Evolutionary conservation across 768 basidiomycete genomes (phyloP), one percentile per base, ranked within the genome.

Genomic region (Collybia mongolica): DNA sequence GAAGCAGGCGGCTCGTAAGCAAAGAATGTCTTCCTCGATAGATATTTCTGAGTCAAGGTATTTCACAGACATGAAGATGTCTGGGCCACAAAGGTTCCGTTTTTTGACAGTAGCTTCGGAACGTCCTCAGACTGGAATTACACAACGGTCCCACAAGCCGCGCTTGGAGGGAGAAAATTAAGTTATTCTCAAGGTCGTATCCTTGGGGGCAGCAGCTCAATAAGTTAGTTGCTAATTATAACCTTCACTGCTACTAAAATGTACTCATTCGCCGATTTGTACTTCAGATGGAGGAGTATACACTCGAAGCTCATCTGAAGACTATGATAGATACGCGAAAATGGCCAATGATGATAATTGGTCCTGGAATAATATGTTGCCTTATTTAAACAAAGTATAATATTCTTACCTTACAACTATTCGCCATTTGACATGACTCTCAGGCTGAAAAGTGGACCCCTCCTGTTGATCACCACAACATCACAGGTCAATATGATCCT

Each of bases 141-240:
- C 50, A 68, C 65, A 0, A 67, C 65, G 6, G 54, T 46, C 1
- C 45, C 58, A 23, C 64, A 68, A 46, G 5, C 29, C 8, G 62
- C 52, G 1, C 40, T 66, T 24, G 49, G 53, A 40, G 60, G 60
- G n/a, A n/a, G n/a, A 54, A 64, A 4, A 43, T 48, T 18, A 1
- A 7, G 41, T 0, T 59, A 60, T 26, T 55, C 63, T 15, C 51
- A 63, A 46, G 67, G 65, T 0, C 60, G 57, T 29, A 52, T 68
- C n/a, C 57, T 68, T 1, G 68, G 68, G 15, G 69, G 69, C 5
- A 63, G 56, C 22, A 71, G 66, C 39, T 66, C 64, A 11, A 54
- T 59, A 39, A 65, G 63, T 60, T 24, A 36, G 57, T 28, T n/a
- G 7, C n/a, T n/a, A 15, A 19, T 24, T 19, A 7, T 29, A 44